A percentile compares a stretch with the other conserved stretches of the same genome.
Conservation (phyloP, 2,329 filamentous ascomycete species). For the Trichoderma koningii region DNA sequence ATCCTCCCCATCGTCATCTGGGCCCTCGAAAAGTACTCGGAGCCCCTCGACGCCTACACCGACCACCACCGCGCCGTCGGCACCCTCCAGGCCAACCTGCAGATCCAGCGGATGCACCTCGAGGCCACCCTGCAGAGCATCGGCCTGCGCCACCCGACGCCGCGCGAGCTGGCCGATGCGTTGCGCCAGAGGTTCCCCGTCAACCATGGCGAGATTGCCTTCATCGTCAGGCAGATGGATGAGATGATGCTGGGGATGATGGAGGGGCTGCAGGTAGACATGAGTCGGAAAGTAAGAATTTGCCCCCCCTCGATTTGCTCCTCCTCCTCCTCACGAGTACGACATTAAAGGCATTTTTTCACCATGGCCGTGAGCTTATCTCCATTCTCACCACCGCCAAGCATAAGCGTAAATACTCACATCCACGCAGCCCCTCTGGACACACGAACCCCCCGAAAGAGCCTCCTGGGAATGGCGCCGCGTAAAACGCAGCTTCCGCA, state of each 20-base stretch:
- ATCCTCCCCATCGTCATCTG: conserved; percentile 23
- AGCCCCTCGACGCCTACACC: conserved; percentile 21
- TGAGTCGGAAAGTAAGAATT: conserved; percentile 4
- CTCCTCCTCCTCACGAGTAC: no score
- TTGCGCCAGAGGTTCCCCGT: conserved; percentile 15
- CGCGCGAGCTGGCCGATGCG: conserved; percentile 19
- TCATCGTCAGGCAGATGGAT: conserved; percentile 21
- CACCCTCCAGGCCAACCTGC: conserved; percentile 22
- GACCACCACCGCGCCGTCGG: conserved; percentile 18
- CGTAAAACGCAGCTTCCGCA: conserved; percentile 21
- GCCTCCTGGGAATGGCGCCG: conserved; percentile 24
- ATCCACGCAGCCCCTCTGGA: conserved; percentile 14
- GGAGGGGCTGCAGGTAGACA: conserved; percentile 16
- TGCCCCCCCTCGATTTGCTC: neutral
- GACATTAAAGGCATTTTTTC: no score
- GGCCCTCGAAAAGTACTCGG: conserved; percentile 24
- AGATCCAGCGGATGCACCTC: conserved; percentile 25
- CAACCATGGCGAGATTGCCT: conserved; percentile 9
- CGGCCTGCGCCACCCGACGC: conserved; percentile 15
- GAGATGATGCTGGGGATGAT: conserved; percentile 17
- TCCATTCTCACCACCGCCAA: neutral
- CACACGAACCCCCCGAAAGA: conserved; percentile 12
- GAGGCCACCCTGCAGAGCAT: conserved; percentile 21
- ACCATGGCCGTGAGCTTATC: no score
- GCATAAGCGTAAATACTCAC: neutral